A percentile compares a stretch with the other conserved stretches of the same genome.
phyloP scores from a whole-genome alignment of 305 asterid species.

The Solanum hybrid region DNA sequence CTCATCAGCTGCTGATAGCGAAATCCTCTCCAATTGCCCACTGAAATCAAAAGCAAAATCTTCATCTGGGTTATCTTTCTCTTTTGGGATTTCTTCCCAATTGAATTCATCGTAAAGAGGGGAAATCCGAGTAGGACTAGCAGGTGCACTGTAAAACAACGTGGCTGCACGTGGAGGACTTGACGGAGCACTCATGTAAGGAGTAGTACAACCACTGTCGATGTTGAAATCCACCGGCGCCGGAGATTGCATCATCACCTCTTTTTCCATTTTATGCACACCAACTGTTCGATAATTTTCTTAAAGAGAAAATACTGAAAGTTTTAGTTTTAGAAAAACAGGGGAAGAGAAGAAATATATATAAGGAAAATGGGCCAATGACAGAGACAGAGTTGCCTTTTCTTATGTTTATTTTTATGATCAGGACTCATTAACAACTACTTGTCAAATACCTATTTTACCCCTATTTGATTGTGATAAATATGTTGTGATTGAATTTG shows the following conservation, averaged over 20 bases:
- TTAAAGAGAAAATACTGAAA: background rate
- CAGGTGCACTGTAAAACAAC: no score
- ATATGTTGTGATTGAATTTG: background rate
- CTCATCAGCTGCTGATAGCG: conserved; percentile 75
- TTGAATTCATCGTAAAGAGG: no score
- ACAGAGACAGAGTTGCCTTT: conserved; percentile 24
- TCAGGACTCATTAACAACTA: conserved; percentile 1
- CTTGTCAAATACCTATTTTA: background rate
- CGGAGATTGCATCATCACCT: conserved; percentile 42
- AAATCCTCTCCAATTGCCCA: conserved; percentile 36
- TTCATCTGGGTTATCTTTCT: conserved; percentile 7
- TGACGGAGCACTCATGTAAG: no score
- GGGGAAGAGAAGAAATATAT: background rate
- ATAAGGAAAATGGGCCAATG: conserved; percentile 8
- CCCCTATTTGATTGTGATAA: background rate
- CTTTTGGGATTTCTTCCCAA: conserved; percentile 18
- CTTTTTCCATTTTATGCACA: conserved; percentile 22
- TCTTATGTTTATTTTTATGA: conserved; percentile 1
- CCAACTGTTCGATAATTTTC: background rate
- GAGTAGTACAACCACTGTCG: no score
- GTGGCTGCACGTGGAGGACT: no score
- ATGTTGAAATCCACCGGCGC: conserved; percentile 9
- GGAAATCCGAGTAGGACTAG: no score
- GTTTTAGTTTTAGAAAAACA: background rate
- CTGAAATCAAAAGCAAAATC: conserved; percentile 70